These are phyloP conservation scores for Penicillium crustosum DNA, from an alignment of 2,329 filamentous ascomycete species.

Conservation along the genomic window DNA sequence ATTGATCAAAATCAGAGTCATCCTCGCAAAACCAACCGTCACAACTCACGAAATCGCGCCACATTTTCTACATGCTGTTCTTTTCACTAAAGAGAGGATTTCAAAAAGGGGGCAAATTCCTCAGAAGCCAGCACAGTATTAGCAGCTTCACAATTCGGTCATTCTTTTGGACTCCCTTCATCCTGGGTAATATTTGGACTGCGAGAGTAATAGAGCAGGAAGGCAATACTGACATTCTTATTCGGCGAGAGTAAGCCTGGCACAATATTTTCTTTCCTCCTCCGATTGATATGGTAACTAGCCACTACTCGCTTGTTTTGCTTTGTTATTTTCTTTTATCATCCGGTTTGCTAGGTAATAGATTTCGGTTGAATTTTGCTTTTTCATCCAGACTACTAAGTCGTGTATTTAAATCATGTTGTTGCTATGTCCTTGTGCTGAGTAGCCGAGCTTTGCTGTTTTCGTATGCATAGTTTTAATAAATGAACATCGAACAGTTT, in stretches of 20 bases:
- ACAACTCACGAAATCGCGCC: neutral
- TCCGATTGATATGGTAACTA: neutral
- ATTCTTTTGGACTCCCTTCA: neutral
- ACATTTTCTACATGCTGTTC: neutral
- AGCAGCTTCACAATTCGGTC: neutral
- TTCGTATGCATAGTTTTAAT: too few relatives aligned
- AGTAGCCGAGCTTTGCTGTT: too few relatives aligned
- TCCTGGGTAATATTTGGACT: neutral
- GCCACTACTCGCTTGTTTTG: neutral
- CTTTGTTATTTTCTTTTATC: neutral
- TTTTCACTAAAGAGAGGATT: neutral
- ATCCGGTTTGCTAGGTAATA: neutral
- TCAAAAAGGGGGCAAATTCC: neutral
- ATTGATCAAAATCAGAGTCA: neutral
- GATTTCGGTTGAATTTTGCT: too few relatives aligned
- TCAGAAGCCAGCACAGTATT: neutral
- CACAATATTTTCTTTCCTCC: neutral
- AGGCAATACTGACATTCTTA: neutral
- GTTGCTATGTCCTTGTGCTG: too few relatives aligned
- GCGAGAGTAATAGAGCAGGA: neutral
- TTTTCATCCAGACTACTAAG: too few relatives aligned
- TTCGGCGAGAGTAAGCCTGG: neutral
- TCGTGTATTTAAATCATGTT: too few relatives aligned
- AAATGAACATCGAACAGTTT: too few relatives aligned
- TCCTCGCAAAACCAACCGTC: neutral